Evolutionary conservation across 1,284 basidiomycete species (phyloP).

Genomic region (Xerocomus cyaneibrunnescens): DNA sequence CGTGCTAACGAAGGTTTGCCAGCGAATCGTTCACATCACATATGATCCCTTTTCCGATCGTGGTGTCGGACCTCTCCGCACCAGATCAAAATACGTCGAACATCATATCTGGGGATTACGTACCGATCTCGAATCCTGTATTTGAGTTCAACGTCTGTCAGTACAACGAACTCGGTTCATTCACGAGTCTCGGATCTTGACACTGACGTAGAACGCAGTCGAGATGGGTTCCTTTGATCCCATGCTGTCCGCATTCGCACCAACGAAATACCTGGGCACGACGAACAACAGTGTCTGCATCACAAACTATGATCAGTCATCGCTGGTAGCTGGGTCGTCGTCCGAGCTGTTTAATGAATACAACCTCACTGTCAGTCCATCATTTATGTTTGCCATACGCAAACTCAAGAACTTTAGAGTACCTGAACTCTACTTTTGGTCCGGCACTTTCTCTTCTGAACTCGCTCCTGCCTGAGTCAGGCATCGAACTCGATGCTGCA

Average conservation of each 20-base stretch:
- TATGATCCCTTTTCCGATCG: slow-evolving; percentile 40
- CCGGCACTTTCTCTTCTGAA: slow-evolving; percentile 28
- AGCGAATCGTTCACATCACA: slow-evolving; percentile 35
- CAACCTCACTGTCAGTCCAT: slow-evolving; percentile 36
- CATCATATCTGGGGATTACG: slow-evolving; percentile 18
- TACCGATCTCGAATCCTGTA: slow-evolving; percentile 41
- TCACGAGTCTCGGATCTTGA: neutral
- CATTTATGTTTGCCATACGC: neutral
- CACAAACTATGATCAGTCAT: slow-evolving; percentile 48
- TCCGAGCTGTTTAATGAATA: slow-evolving; percentile 42
- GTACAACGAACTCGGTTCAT: slow-evolving; percentile 12
- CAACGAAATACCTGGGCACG: slow-evolving; percentile 44
- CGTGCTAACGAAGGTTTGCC: slow-evolving; percentile 4
- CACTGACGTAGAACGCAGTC: slow-evolving; percentile 27
- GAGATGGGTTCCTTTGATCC: slow-evolving; percentile 50
- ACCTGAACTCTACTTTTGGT: slow-evolving; percentile 22
- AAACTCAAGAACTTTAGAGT: slow-evolving; percentile 3
- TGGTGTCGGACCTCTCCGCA: slow-evolving; percentile 31
- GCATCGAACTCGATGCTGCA: slow-evolving; percentile 30
- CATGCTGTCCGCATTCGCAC: slow-evolving; percentile 43
- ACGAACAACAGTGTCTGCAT: slow-evolving; percentile 44
- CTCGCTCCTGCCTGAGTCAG: slow-evolving; percentile 24
- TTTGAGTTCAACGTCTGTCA: slow-evolving; percentile 48
- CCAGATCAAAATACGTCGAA: slow-evolving; percentile 29
- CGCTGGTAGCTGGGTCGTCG: slow-evolving; percentile 41